Conservation (phyloP, 352 stramenopile genomes). For the Plasmopara viticola region DNA sequence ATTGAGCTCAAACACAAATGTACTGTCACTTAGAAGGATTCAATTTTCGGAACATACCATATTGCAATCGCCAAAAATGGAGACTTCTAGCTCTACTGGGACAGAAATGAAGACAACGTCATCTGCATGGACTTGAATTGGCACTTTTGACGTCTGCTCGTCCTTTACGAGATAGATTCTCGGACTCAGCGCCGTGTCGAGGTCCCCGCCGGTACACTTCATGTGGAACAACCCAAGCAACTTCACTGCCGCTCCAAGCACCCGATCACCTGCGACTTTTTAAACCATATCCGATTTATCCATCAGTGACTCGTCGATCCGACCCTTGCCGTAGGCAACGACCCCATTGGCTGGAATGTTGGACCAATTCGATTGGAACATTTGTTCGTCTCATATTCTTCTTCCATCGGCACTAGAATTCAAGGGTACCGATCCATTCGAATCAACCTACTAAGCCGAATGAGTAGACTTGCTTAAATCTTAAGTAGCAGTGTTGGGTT, state of each 20-base stretch:
- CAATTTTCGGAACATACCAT: slow-evolving; percentile 87
- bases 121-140: slow-evolving; percentile 97
- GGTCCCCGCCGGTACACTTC: slow-evolving; percentile 89
- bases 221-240: slow-evolving; percentile 89
- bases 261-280: slow-evolving; percentile 80
- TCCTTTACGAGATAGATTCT: slow-evolving; percentile 98
- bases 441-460: no score
- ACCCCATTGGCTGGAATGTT: slow-evolving; percentile 92
- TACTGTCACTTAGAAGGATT: slow-evolving; percentile 65
- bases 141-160: slow-evolving; percentile 95
- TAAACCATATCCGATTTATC: slow-evolving; percentile 92
- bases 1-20: slow-evolving; percentile 93
- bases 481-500: no score
- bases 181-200: slow-evolving; percentile 92
- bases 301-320: slow-evolving; percentile 92
- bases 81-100: slow-evolving; percentile 89
- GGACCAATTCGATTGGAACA: slow-evolving; percentile 84
- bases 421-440: slow-evolving; percentile 38
- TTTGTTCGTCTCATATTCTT: slow-evolving; percentile 59
- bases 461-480: no score
- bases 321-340: slow-evolving; percentile 84
- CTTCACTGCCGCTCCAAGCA: slow-evolving; percentile 92
- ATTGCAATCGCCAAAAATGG: slow-evolving; percentile 90
- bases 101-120: slow-evolving; percentile 94
- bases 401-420: slow-evolving; percentile 59